Evolutionary conservation across 345 rosid species (phyloP).

Genomic region (Aquilaria yunnanensis): DNA sequence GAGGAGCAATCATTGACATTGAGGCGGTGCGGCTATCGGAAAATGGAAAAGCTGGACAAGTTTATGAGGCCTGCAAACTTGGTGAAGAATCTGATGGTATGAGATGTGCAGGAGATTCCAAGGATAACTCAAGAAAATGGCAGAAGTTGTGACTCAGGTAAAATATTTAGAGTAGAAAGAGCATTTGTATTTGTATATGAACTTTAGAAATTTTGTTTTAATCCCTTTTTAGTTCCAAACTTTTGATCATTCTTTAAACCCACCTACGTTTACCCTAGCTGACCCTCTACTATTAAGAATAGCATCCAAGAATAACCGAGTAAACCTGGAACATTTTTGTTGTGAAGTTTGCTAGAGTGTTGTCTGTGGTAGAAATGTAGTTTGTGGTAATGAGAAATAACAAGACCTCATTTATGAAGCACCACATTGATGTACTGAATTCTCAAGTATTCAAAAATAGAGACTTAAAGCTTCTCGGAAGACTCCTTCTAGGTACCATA

Average conservation of each 20-base stretch:
- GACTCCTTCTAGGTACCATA: conserved; percentile 51
- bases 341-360: too few relatives aligned
- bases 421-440: too few relatives aligned
- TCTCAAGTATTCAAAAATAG: too few relatives aligned
- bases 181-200: not conserved
- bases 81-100: conserved; percentile 31
- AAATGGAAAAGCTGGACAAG: conserved; percentile 17
- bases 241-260: too few relatives aligned
- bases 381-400: too few relatives aligned
- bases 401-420: too few relatives aligned
- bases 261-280: not conserved
- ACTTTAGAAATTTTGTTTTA: not conserved
- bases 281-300: too few relatives aligned
- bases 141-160: conserved; percentile 90
- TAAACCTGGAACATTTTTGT: too few relatives aligned
- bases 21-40: conserved; percentile 77
- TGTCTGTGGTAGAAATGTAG: too few relatives aligned
- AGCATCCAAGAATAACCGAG: too few relatives aligned
- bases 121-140: conserved; percentile 86
- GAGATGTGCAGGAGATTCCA: conserved; percentile 43
- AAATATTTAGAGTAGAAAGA: conserved; percentile 6
- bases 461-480: conserved; percentile 54
- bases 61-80: conserved; percentile 25
- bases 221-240: too few relatives aligned
- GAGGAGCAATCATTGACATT: conserved; percentile 63